Conservation (phyloP, 1,284 basidiomycete species). For the Ustilago crameri region DNA sequence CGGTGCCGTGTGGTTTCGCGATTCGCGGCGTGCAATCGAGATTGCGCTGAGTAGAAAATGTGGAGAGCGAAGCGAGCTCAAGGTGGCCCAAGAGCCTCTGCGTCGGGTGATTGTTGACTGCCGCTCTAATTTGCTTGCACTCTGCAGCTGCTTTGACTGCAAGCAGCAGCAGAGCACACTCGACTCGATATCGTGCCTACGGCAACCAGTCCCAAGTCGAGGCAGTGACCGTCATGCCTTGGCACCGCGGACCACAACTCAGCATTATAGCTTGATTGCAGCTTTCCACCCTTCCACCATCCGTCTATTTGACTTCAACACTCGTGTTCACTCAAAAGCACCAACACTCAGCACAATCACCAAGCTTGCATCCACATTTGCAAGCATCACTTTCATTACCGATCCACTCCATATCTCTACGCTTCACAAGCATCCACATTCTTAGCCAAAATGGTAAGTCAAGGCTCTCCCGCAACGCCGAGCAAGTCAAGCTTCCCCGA, state of each 20-base stretch:
- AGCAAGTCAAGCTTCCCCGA: neutral
- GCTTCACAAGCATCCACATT: slow-evolving; percentile 7
- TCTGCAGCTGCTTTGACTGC: slow-evolving; percentile 1
- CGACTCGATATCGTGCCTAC: neutral
- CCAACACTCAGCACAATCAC: slow-evolving; percentile 1
- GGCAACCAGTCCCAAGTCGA: neutral
- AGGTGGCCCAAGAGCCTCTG: slow-evolving; percentile 11
- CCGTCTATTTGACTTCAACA: slow-evolving; percentile 1
- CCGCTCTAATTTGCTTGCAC: slow-evolving; percentile 1
- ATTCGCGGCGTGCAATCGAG: neutral
- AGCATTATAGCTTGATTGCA: neutral
- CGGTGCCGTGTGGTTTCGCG: neutral
- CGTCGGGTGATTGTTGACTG: slow-evolving; percentile 6
- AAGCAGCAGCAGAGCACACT: slow-evolving; percentile 1
- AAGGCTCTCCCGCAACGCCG: neutral
- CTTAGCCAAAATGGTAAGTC: slow-evolving; percentile 36
- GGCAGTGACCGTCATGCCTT: neutral
- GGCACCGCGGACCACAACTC: slow-evolving; percentile 14
- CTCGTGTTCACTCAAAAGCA: slow-evolving; percentile 6
- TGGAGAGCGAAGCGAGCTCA: neutral
- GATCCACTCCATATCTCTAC: neutral
- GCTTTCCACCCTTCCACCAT: slow-evolving; percentile 5
- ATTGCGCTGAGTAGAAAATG: neutral
- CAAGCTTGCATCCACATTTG: slow-evolving; percentile 12
- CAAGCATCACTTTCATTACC: slow-evolving; percentile 7